Evolutionary conservation across 495 filamentous ascomycete genomes (phyloP).

Genomic region (Podospora sp.): DNA sequence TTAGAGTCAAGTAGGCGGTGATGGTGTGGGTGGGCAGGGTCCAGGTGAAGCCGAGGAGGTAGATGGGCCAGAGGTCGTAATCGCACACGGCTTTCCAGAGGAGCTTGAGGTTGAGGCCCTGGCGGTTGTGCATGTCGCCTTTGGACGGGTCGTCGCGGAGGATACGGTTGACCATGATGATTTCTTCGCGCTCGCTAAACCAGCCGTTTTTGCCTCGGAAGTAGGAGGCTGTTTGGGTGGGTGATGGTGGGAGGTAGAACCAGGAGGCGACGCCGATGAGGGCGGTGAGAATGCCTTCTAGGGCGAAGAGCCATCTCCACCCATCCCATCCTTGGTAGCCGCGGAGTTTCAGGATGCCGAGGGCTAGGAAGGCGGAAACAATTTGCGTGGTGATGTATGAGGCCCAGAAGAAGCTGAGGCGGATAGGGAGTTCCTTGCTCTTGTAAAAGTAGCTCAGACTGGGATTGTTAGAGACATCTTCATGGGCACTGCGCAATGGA

Average conservation of each 20-base stretch:
- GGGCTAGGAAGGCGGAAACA: conserved; percentile 1
- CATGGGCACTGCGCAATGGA: neutral
- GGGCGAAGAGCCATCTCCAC: conserved; percentile 8
- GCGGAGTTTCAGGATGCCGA: neutral
- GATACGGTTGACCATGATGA: conserved; percentile 72
- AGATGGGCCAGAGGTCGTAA: conserved; percentile 74
- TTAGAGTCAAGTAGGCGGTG: conserved; percentile 63
- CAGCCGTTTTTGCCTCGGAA: conserved; percentile 15
- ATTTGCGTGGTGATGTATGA: conserved; percentile 6
- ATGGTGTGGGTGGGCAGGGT: conserved; percentile 57
- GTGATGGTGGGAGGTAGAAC: conserved; percentile 9
- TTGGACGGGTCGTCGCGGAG: conserved; percentile 70
- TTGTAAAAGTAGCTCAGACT: conserved; percentile 12
- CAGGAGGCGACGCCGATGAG: conserved; percentile 9
- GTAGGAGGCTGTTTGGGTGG: neutral
- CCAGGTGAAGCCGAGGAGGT: conserved; percentile 61
- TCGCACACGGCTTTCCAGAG: conserved; percentile 64
- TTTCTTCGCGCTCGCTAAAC: conserved; percentile 9
- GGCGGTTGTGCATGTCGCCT: conserved; percentile 60
- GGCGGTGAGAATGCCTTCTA: conserved; percentile 4
- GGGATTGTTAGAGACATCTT: neutral
- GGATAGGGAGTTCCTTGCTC: conserved; percentile 7
- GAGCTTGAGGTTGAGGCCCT: conserved; percentile 59
- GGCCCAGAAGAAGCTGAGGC: conserved; percentile 5
- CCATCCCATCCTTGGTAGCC: conserved; percentile 1